These are phyloP conservation scores for Termitomyces sp. DNA, from an alignment of 768 basidiomycete species.

Conservation along the genomic window DNA sequence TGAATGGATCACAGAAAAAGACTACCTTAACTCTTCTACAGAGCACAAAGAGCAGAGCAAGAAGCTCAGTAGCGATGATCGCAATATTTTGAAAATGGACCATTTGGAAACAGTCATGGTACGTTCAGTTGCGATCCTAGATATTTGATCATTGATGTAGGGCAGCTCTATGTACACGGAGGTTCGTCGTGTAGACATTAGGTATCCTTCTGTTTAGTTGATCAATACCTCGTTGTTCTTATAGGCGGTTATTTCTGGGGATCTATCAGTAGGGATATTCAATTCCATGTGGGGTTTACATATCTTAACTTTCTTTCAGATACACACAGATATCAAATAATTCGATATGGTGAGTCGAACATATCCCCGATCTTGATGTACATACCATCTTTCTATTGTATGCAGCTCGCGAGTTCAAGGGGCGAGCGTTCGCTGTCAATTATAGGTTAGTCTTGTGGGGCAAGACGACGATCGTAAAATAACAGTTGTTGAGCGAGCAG, in stretches of 20 bases:
- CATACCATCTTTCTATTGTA: neutral
- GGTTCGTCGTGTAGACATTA: neutral
- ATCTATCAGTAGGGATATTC: neutral
- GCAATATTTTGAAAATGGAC: neutral
- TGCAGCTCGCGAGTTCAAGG: neutral
- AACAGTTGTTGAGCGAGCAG: slow-evolving; percentile 25
- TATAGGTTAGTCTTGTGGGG: neutral
- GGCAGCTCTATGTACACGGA: slow-evolving; percentile 1
- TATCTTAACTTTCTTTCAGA: neutral
- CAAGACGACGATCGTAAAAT: too few relatives aligned
- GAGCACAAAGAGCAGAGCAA: neutral
- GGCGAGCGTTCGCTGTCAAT: neutral
- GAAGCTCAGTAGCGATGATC: neutral
- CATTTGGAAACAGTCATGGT: neutral
- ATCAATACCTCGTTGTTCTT: neutral
- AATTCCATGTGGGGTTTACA: too few relatives aligned
- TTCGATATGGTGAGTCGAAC: neutral
- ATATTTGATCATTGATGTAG: neutral
- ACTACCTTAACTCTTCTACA: slow-evolving; percentile 27
- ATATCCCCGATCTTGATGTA: too few relatives aligned
- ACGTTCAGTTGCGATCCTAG: neutral
- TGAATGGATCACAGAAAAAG: slow-evolving; percentile 57
- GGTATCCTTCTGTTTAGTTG: neutral
- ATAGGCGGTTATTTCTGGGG: neutral
- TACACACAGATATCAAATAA: neutral